Evolutionary conservation across 768 basidiomycete genomes (phyloP).

Genomic region (Naganishia antarctica): DNA sequence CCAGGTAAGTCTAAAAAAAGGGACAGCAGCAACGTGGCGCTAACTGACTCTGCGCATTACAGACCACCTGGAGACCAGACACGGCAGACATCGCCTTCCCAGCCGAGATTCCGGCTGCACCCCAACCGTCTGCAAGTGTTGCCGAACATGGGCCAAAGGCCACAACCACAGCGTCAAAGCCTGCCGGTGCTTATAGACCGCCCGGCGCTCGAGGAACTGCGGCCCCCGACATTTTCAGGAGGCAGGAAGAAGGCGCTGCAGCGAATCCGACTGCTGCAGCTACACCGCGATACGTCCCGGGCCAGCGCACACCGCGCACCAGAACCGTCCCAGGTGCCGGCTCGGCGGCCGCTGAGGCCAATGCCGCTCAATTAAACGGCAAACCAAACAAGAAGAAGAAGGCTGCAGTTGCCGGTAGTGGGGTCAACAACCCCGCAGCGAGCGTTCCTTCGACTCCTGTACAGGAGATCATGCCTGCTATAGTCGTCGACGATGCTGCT

Average conservation of each 20-base stretch:
- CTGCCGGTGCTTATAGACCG: conserved; percentile 84
- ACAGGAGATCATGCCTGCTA: conserved; percentile 21
- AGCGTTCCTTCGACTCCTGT: conserved; percentile 24
- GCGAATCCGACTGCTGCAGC: conserved; percentile 53
- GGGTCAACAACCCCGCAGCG: conserved; percentile 45
- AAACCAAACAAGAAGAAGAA: conserved; percentile 59
- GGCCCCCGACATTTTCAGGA: conserved; percentile 81
- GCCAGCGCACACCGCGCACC: conserved; percentile 48
- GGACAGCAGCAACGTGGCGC: neutral
- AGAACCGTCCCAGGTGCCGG: conserved; percentile 73
- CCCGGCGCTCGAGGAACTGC: conserved; percentile 85
- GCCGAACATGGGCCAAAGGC: conserved; percentile 55
- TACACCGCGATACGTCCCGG: conserved; percentile 23
- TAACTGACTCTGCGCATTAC: neutral
- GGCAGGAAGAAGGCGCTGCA: conserved; percentile 80
- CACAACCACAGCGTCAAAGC: conserved; percentile 52
- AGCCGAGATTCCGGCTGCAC: conserved; percentile 62
- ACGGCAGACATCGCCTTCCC: conserved; percentile 70
- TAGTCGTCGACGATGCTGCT: conserved; percentile 26
- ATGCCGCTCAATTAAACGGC: conserved; percentile 49
- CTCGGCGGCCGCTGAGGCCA: conserved; percentile 51
- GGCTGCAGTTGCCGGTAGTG: conserved; percentile 44
- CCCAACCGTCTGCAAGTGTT: conserved; percentile 59
- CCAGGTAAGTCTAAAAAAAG: conserved; percentile 53
- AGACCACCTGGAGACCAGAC: conserved; percentile 70